These are phyloP conservation scores for Gremmenia infestans DNA, from an alignment of 2,329 filamentous ascomycete species.

Conservation along the genomic window DNA sequence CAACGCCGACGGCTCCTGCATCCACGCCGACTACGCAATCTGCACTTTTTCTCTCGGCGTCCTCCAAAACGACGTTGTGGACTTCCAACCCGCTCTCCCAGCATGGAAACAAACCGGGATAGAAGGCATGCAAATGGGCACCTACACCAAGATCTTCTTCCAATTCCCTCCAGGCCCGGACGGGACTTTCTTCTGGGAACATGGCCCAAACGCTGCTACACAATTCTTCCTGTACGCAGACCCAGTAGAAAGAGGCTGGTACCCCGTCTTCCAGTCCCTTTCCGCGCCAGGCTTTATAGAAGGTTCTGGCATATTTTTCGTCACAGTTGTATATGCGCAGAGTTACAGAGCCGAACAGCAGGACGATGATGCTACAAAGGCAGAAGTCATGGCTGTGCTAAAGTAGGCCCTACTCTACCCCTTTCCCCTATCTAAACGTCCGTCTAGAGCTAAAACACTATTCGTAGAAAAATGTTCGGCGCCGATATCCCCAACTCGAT, in stretches of 20 bases:
- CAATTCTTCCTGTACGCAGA: constrained; percentile 36
- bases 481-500: constrained; percentile 45
- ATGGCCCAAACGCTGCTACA: constrained; percentile 40
- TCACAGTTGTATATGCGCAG: constrained; percentile 53
- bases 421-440: too few relatives aligned
- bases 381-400: constrained; percentile 21
- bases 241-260: constrained; percentile 31
- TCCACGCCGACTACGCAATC: constrained; percentile 57
- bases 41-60: constrained; percentile 66
- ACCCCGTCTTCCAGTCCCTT: constrained; percentile 61
- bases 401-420: neutral
- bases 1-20: constrained; percentile 46
- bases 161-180: constrained; percentile 45
- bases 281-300: constrained; percentile 52
- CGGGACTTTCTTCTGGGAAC: constrained; percentile 59
- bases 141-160: constrained; percentile 69
- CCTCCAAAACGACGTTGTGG: constrained; percentile 55
- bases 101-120: constrained; percentile 61
- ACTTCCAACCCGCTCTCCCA: constrained; percentile 55
- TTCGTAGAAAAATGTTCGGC: constrained; percentile 41
- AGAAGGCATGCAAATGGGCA: constrained; percentile 61
- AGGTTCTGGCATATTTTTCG: constrained; percentile 61
- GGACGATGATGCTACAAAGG: constrained; percentile 47
- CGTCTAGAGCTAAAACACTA: too few relatives aligned
- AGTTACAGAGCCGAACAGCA: constrained; percentile 56